Evolutionary conservation across 2,329 filamentous ascomycete species (phyloP), one percentile per base, ranked within the genome.

Genomic region (Colletotrichum musae): DNA sequence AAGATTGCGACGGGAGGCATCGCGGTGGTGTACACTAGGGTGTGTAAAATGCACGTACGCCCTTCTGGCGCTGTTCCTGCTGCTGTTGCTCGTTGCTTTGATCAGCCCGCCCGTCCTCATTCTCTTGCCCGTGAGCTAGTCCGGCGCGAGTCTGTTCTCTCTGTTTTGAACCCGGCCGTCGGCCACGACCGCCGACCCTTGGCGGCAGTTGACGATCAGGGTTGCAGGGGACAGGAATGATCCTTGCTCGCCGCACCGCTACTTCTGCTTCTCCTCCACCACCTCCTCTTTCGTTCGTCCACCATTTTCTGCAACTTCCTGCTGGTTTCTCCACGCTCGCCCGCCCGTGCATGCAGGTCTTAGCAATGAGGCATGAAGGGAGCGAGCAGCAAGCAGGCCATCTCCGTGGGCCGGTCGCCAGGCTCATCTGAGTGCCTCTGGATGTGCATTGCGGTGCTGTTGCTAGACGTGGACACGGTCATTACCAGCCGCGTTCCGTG

Each of bases 161-260:
- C 50, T 53, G 32, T 43, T 47, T 39, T 52, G 53, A 56, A 58
- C 41, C 63, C 63, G 51, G 43, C 63, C 68, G 57, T 61, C 56
- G 62, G 63, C 62, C 58, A 63, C 62, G 58, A 68, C 62, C 68
- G 64, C 64, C 63, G 24, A 64, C 58, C 62, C 70, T 71, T 71
- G 64, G 70, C 64, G 70, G 68, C 63, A 71, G 60, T 68, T 68
- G 68, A 62, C 68, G 70, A 72, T 72, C 70, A 68, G 63, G 68
- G 70, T 71, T 69, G 70, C 58, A 68, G 39, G 58, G 68, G 39
- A 47, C 58, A 70, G 68, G 58, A 68, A 50, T 54, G 39, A 70
- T 52, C 68, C 68, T 47, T 70, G 68, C 47, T 16, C 58, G 59
- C 39, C 53, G 63, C 68, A 70, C 68, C 68, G 68, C 68, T 70